phyloP scores from a whole-genome alignment of 805 yeast genomes.

The Saturnispora dispora region DNA sequence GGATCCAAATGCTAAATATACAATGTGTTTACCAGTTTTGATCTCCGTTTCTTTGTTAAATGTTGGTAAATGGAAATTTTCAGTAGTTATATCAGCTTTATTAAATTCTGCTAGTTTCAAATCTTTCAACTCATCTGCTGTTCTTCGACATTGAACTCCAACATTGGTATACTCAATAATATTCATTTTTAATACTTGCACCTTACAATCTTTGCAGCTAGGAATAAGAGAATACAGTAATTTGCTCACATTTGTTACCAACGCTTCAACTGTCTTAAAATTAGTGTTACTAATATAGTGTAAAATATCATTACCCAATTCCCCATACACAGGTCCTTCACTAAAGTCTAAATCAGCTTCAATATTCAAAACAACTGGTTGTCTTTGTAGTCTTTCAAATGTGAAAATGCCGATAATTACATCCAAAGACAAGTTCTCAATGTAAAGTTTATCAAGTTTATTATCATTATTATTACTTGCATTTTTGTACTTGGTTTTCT shows the following conservation, averaged over 20 bases:
- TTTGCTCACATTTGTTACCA: constrained; percentile 60
- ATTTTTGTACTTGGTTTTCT: not conserved
- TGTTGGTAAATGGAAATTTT: constrained; percentile 22
- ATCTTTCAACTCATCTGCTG: constrained; percentile 30
- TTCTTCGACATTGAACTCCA: constrained; percentile 66
- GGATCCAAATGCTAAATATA: constrained; percentile 82
- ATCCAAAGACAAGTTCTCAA: constrained; percentile 6
- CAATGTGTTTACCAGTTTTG: constrained; percentile 34
- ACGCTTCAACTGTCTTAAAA: constrained; percentile 89
- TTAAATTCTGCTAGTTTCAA: constrained; percentile 19
- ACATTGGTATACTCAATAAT: constrained; percentile 85
- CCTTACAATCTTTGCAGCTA: constrained; percentile 26
- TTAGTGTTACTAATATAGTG: constrained; percentile 65
- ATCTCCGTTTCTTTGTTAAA: constrained; percentile 19
- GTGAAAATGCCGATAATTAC: constrained; percentile 92
- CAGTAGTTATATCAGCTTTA: constrained; percentile 11
- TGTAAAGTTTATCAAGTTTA: not conserved
- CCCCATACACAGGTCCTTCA: constrained; percentile 26
- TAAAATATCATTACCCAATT: constrained; percentile 39
- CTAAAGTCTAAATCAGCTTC: constrained; percentile 29
- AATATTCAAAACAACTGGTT: constrained; percentile 59
- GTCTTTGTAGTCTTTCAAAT: constrained; percentile 77
- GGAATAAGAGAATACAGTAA: constrained; percentile 17
- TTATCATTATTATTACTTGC: not conserved
- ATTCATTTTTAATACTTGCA: constrained; percentile 73